Evolutionary conservation across 169 alveolate genomes (phyloP).

Genomic region (Cryptosporidium bovis): DNA sequence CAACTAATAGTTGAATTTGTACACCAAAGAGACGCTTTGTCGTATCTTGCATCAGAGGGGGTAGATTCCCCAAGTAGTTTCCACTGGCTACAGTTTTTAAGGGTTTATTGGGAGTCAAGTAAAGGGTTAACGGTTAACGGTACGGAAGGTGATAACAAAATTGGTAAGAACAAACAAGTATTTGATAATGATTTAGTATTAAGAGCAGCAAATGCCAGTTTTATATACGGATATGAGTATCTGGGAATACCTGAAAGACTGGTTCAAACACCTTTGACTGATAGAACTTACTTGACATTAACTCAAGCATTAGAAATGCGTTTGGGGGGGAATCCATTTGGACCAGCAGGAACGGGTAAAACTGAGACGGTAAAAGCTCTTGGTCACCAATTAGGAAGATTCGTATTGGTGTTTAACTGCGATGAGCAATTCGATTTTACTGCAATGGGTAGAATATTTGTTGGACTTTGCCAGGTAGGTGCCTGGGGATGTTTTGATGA

Average conservation of each 20-base stretch:
- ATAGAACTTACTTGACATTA: slow-evolving; percentile 95
- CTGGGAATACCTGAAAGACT: slow-evolving; percentile 95
- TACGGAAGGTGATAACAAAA: neutral
- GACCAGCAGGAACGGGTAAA: slow-evolving; percentile 99
- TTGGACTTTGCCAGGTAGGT: slow-evolving; percentile 95
- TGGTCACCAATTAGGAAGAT: slow-evolving; percentile 95
- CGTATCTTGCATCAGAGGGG: slow-evolving; percentile 81
- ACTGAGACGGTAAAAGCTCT: slow-evolving; percentile 99
- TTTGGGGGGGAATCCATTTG: slow-evolving; percentile 98
- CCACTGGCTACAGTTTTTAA: slow-evolving; percentile 95
- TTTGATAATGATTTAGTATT: slow-evolving; percentile 76
- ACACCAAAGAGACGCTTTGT: slow-evolving; percentile 95
- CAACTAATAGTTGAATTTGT: slow-evolving; percentile 95
- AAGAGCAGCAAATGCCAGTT: slow-evolving; percentile 93
- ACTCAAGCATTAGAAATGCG: slow-evolving; percentile 96
- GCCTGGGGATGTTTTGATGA: slow-evolving; percentile 99
- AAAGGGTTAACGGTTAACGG: slow-evolving; percentile 47
- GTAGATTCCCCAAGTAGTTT: slow-evolving; percentile 84
- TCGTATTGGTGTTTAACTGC: slow-evolving; percentile 97
- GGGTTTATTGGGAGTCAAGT: slow-evolving; percentile 92
- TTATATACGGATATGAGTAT: slow-evolving; percentile 97
- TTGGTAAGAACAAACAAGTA: neutral
- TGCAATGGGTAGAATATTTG: slow-evolving; percentile 96
- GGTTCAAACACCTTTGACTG: slow-evolving; percentile 98
- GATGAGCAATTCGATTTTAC: slow-evolving; percentile 97